Percentiles rank a stretch among this genome's conserved stretches.
These are phyloP conservation scores for Haberlea rhodopensis DNA, from an alignment of 257 asterid species.

Conservation along the genomic window DNA sequence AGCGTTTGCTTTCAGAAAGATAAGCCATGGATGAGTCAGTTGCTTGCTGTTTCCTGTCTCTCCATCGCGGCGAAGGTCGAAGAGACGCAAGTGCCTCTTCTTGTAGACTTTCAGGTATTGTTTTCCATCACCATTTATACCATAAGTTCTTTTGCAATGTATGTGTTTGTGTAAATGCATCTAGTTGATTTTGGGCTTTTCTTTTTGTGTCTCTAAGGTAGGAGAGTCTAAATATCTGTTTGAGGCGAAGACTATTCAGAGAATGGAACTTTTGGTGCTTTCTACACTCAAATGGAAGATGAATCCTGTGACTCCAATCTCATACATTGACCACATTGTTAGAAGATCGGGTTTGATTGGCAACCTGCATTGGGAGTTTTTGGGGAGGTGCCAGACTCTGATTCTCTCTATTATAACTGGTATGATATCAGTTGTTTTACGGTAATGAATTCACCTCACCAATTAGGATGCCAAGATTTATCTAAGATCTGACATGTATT, in stretches of 20 bases:
- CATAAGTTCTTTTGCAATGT: constrained; percentile 22
- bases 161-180: constrained; percentile 37
- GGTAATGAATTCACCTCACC: not conserved
- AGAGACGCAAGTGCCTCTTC: constrained; percentile 83
- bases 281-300: constrained; percentile 78
- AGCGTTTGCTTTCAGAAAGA: constrained; percentile 68
- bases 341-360: constrained; percentile 62
- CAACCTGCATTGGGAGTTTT: constrained; percentile 59
- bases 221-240: constrained; percentile 63
- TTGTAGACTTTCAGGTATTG: constrained; percentile 84
- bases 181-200: constrained; percentile 22
- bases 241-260: constrained; percentile 83
- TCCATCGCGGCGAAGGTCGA: constrained; percentile 97
- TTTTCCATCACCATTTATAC: not conserved
- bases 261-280: constrained; percentile 84
- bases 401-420: constrained; percentile 64
- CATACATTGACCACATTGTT: constrained; percentile 74
- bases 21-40: constrained; percentile 95
- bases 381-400: constrained; percentile 54
- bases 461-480: constrained; percentile 8
- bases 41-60: constrained; percentile 87
- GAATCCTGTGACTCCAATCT: constrained; percentile 80
- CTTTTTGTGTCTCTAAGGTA: constrained; percentile 42
- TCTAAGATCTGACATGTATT: constrained; percentile 1
- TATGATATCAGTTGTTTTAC: constrained; percentile 32